Percentiles rank a stretch among this genome's conserved stretches.
Conservation (phyloP, 768 basidiomycete species). For the Crassisporium funariophilum region DNA sequence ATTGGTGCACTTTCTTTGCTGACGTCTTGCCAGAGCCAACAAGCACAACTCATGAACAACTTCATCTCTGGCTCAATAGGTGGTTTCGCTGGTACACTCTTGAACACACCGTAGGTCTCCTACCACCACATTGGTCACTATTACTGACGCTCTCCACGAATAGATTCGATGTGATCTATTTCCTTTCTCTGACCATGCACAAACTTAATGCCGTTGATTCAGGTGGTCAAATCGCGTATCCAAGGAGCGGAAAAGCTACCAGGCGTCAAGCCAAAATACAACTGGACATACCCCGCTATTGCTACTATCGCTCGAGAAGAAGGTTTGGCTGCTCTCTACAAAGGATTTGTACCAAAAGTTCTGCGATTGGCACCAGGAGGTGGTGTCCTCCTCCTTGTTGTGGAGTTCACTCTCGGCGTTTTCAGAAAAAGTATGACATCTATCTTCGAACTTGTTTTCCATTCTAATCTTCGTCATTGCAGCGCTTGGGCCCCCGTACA, state of each 20-base stretch:
- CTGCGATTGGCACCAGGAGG: slow-evolving; percentile 94
- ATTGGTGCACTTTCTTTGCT: too few species aligned
- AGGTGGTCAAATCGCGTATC: slow-evolving; percentile 97
- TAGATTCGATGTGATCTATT: slow-evolving; percentile 36
- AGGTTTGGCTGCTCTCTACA: slow-evolving; percentile 84
- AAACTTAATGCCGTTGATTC: slow-evolving; percentile 9
- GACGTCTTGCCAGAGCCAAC: slow-evolving; percentile 52
- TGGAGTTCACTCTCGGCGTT: slow-evolving; percentile 78
- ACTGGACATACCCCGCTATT: slow-evolving; percentile 93
- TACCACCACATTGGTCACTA: background rate
- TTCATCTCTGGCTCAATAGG: slow-evolving; percentile 90
- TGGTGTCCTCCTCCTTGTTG: slow-evolving; percentile 91
- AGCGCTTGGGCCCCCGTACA: slow-evolving; percentile 59
- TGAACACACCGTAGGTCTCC: slow-evolving; percentile 85
- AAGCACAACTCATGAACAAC: slow-evolving; percentile 83
- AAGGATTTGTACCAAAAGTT: slow-evolving; percentile 95
- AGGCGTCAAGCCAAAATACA: slow-evolving; percentile 83
- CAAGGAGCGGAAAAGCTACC: slow-evolving; percentile 70
- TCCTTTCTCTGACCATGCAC: background rate
- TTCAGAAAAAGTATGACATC: slow-evolving; percentile 66
- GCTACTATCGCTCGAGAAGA: slow-evolving; percentile 85
- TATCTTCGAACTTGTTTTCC: background rate
- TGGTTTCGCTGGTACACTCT: slow-evolving; percentile 82
- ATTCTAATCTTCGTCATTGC: slow-evolving; percentile 1
- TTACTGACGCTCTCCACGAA: slow-evolving; percentile 1